A percentile compares a stretch with the other conserved stretches of the same genome.
These are phyloP conservation scores for Trypanosoma congolense DNA, from an alignment of 208 protist genomes.

Conservation along the genomic window DNA sequence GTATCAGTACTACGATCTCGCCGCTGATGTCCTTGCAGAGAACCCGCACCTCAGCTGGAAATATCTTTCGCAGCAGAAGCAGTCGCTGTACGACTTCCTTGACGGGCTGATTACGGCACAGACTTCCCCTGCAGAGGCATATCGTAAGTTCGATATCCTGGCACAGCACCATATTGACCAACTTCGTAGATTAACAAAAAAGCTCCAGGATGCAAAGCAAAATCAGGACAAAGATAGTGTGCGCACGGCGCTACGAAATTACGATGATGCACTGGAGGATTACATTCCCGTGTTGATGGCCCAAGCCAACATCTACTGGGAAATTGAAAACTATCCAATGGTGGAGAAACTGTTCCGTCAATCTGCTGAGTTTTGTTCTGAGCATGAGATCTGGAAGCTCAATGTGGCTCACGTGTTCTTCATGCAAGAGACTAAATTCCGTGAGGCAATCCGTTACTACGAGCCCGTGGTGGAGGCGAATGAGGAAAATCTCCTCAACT, in stretches of 20 bases:
- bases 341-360: constrained; percentile 95
- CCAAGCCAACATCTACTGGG: constrained; percentile 98
- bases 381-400: constrained; percentile 96
- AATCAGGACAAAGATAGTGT: constrained; percentile 82
- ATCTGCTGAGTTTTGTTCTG: constrained; percentile 94
- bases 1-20: constrained; percentile 95
- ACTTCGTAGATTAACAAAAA: constrained; percentile 92
- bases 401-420: constrained; percentile 97
- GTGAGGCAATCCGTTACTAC: constrained; percentile 96
- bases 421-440: constrained; percentile 96
- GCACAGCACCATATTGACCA: constrained; percentile 92
- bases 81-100: constrained; percentile 94
- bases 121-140: constrained; percentile 94
- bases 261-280: constrained; percentile 91
- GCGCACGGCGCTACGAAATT: constrained; percentile 80
- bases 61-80: constrained; percentile 88
- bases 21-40: constrained; percentile 94
- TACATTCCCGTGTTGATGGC: constrained; percentile 96
- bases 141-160: constrained; percentile 95
- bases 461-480: constrained; percentile 93
- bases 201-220: constrained; percentile 92
- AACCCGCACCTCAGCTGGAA: constrained; percentile 93
- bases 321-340: constrained; percentile 94
- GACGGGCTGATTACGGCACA: constrained; percentile 94
- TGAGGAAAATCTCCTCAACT: constrained; percentile 89